These are phyloP conservation scores for Physcomitrellopsis africana DNA, from an alignment of 225 moss, liverwort and hornwort genomes.

Conservation along the genomic window DNA sequence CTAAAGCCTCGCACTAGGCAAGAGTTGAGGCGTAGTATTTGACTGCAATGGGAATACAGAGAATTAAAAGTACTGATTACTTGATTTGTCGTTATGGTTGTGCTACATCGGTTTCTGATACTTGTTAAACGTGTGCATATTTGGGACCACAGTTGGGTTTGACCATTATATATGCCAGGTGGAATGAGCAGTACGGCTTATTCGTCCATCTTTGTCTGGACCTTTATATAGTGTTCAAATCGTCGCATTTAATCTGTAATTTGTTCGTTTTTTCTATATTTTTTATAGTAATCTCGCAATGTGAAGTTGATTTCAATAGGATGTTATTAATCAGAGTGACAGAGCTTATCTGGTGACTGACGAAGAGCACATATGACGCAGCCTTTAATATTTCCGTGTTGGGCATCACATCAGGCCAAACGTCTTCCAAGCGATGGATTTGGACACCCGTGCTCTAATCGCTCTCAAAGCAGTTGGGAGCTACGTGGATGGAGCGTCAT, in stretches of 20 bases:
- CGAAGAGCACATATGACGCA: constrained; percentile 19
- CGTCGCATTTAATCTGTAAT: not conserved
- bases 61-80: not conserved
- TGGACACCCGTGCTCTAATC: constrained; percentile 20
- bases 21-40: constrained; percentile 11
- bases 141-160: not conserved
- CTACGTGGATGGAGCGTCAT: constrained; percentile 13
- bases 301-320: not conserved
- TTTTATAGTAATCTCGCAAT: not conserved
- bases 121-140: not conserved
- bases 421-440: constrained; percentile 40
- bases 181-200: not conserved
- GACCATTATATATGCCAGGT: not conserved
- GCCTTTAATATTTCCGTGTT: constrained; percentile 22
- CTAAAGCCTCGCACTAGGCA: not conserved
- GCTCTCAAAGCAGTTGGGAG: constrained; percentile 15
- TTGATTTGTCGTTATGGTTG: not conserved
- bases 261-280: too few species aligned
- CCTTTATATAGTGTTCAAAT: not conserved
- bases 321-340: not conserved
- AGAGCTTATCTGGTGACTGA: constrained; percentile 14
- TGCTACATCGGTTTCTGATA: constrained; percentile 13
- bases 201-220: not conserved
- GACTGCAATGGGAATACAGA: constrained; percentile 23
- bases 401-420: constrained; percentile 23